Evolutionary conservation across 345 rosid genomes (phyloP).

Genomic region (Lumnitzera racemosa): DNA sequence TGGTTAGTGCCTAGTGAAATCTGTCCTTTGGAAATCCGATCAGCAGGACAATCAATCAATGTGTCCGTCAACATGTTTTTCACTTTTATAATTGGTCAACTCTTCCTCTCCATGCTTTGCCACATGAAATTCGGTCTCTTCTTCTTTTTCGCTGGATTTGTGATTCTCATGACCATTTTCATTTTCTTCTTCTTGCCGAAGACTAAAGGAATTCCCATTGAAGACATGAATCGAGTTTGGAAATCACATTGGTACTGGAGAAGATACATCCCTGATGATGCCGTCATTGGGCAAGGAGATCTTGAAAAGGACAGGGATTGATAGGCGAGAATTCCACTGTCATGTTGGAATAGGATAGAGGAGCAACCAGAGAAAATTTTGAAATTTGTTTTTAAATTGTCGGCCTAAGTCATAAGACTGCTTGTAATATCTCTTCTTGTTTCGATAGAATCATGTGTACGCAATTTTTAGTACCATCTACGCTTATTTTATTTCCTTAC

Average conservation of each 20-base stretch:
- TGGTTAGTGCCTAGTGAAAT: constrained; percentile 58
- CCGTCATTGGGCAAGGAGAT: constrained; percentile 1
- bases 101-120: constrained; percentile 50
- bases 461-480: too few relatives aligned
- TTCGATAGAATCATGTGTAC: too few relatives aligned
- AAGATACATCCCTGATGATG: constrained; percentile 27
- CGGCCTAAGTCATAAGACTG: too few relatives aligned
- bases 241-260: constrained; percentile 50
- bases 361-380: too few relatives aligned
- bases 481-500: too few relatives aligned
- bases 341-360: too few relatives aligned
- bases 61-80: constrained; percentile 48
- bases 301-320: too few relatives aligned
- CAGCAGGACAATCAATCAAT: constrained; percentile 43
- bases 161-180: constrained; percentile 32
- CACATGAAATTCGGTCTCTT: constrained; percentile 44
- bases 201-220: constrained; percentile 39
- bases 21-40: constrained; percentile 34
- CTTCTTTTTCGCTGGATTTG: constrained; percentile 40
- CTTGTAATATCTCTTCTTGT: too few relatives aligned
- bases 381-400: too few relatives aligned
- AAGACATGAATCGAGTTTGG: constrained; percentile 42
- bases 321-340: too few relatives aligned
- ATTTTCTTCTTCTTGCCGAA: constrained; percentile 35
- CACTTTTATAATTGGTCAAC: constrained; percentile 45